These are phyloP conservation scores for Annulohypoxylon nitens DNA, from an alignment of 495 filamentous ascomycete species.

Conservation along the genomic window DNA sequence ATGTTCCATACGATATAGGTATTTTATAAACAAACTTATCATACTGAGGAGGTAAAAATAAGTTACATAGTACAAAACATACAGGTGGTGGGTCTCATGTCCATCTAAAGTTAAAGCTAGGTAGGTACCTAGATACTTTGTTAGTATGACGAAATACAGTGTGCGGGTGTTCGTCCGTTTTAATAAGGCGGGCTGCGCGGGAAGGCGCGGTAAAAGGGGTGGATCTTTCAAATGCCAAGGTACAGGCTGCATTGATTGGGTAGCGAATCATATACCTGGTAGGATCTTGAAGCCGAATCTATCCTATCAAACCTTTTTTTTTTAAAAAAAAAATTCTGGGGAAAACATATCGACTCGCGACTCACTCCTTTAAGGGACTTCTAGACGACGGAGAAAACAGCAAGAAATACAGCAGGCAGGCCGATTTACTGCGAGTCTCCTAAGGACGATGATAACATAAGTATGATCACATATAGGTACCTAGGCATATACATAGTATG, in stretches of 20 bases:
- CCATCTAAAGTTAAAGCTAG: background rate
- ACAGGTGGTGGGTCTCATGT: background rate
- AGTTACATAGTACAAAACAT: background rate
- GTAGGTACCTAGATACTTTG: background rate
- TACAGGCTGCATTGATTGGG: no score
- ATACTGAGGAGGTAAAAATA: no score
- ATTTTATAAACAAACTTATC: no score
- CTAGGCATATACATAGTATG: background rate
- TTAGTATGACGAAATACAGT: background rate
- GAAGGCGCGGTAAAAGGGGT: background rate
- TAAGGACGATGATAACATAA: background rate
- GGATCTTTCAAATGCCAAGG: background rate
- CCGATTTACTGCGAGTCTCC: background rate
- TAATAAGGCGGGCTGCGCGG: background rate
- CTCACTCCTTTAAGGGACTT: no score
- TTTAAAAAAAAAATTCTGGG: background rate
- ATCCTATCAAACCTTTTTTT: background rate
- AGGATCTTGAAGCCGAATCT: no score
- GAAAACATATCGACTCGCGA: no score
- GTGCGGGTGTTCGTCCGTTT: background rate
- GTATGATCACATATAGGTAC: constrained; percentile 5
- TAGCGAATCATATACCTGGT: no score
- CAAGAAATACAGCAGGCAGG: background rate
- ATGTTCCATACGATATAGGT: no score
- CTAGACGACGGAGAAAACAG: background rate